phyloP scores from a whole-genome alignment of 352 stramenopile species.

The Ophiocytium majus region DNA sequence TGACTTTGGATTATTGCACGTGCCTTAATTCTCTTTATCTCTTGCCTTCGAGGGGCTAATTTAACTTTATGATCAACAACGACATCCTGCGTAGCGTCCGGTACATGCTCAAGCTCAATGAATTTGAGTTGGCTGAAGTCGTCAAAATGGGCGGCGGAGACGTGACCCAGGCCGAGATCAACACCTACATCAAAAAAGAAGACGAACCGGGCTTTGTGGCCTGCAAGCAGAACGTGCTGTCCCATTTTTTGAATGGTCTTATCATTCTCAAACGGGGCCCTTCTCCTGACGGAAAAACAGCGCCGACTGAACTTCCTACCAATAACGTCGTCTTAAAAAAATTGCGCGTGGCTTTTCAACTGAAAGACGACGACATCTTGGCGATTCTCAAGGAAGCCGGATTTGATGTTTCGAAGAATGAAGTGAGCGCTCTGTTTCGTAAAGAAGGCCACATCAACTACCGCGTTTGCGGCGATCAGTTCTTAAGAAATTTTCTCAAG shows the following conservation, averaged over 20 bases:
- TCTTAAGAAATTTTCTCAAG: constrained; percentile 7
- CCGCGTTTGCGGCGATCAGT: not conserved
- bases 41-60: too few species aligned
- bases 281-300: not conserved
- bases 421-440: constrained; percentile 5
- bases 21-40: too few species aligned
- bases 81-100: not conserved
- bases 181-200: not conserved
- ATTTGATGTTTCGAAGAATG: not conserved
- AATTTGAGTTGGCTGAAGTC: not conserved
- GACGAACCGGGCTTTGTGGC: constrained; percentile 3
- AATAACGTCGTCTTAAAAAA: constrained; percentile 19
- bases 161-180: not conserved
- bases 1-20: too few species aligned
- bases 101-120: not conserved
- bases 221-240: not conserved
- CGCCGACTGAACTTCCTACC: too few species aligned
- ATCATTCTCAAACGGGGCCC: not conserved
- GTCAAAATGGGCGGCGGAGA: not conserved
- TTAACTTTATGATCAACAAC: constrained; percentile 16
- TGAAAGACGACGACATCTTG: constrained; percentile 11
- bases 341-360: constrained; percentile 6
- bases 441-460: constrained; percentile 12
- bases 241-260: constrained; percentile 3
- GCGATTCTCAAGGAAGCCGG: not conserved